Base-by-base conservation (phyloP, 495 filamentous ascomycete species). In the Aspergillus leporis region DNA sequence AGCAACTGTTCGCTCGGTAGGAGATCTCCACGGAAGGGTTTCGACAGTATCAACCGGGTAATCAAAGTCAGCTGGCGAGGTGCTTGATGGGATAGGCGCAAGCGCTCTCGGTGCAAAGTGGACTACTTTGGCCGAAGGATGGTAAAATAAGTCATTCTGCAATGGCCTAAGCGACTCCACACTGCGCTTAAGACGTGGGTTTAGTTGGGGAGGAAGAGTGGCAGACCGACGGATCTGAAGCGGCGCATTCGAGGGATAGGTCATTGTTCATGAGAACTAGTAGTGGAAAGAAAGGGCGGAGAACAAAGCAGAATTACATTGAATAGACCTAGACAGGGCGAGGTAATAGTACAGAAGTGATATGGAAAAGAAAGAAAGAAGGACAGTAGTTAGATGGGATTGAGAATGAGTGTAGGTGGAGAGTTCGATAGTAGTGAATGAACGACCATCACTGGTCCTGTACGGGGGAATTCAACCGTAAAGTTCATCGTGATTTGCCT, bases 1-100 rank as follows among this genome's bases (percentile, higher is more conserved):
- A 59, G 92, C 91, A 52, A 94, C 83, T 0, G 90, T 95, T 65
- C 89, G 83, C 69, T 97, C 92, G 3, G 90, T 83, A 19, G 83
- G 78, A 5, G 88, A 90, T 46, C 82, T 80, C 87, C 90, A 93
- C 18, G 90, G 81, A 36, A 94, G 74, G 2, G 87, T 87, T 59
- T 68, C 72, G 59, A 74, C 67, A 56, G 64, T 72, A 62, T 79
- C 71, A 53, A 73, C 71, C 31, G 75, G 78, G 61, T 75, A 76
- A 63, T 77, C 78, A 38, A 77, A 76, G 77, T 84, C 61, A 67
- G 71, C 63, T 0, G 75, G 75, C 5, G 73, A 51, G 23, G 75
- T 74, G 49, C 73, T 73, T 22, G 77, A 78, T 0, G 75, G 70
- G 28, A 73, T 76, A 21, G 74, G 75, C 18, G 68, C 70, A 53